Evolutionary conservation across 768 basidiomycete genomes (phyloP).

Genomic region (Pleurotus tuber-regium): DNA sequence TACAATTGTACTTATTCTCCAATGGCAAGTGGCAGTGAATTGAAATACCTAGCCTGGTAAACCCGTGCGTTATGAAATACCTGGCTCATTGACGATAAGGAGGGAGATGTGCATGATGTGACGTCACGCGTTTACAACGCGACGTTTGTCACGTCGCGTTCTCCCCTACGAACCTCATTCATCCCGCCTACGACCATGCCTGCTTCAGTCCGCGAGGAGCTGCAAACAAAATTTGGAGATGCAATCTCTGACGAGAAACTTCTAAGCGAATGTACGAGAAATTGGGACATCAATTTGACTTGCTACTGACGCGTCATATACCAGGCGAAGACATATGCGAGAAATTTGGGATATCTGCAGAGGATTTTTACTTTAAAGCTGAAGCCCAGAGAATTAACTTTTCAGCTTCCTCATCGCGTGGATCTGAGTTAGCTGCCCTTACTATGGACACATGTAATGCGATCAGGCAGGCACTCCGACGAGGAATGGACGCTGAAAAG

Average conservation of each 20-base stretch:
- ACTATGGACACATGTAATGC: conserved; percentile 48
- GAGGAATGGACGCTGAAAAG: conserved; percentile 36
- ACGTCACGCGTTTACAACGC: background rate
- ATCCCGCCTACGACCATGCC: background rate
- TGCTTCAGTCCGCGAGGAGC: conserved; percentile 17
- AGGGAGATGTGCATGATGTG: conserved; percentile 29
- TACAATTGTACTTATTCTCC: conserved; percentile 39
- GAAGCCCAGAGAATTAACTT: conserved; percentile 40
- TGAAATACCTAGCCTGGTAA: no score
- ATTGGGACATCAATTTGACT: conserved; percentile 1
- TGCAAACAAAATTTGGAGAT: conserved; percentile 24
- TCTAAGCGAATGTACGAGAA: conserved; percentile 48
- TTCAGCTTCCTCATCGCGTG: conserved; percentile 34
- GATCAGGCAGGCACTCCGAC: conserved; percentile 48
- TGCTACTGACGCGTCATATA: conserved; percentile 11
- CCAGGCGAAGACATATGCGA: conserved; percentile 65
- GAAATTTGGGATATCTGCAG: conserved; percentile 53
- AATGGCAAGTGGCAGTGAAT: conserved; percentile 16
- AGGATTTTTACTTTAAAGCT: conserved; percentile 64
- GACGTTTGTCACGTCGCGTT: background rate
- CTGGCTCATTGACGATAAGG: conserved; percentile 51
- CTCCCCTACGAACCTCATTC: background rate
- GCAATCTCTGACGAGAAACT: conserved; percentile 38
- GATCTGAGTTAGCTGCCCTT: conserved; percentile 35
- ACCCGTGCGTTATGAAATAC: no score